Evolutionary conservation across 2,329 filamentous ascomycete genomes (phyloP).

Genomic region (Chrysoporthe cubensis): DNA sequence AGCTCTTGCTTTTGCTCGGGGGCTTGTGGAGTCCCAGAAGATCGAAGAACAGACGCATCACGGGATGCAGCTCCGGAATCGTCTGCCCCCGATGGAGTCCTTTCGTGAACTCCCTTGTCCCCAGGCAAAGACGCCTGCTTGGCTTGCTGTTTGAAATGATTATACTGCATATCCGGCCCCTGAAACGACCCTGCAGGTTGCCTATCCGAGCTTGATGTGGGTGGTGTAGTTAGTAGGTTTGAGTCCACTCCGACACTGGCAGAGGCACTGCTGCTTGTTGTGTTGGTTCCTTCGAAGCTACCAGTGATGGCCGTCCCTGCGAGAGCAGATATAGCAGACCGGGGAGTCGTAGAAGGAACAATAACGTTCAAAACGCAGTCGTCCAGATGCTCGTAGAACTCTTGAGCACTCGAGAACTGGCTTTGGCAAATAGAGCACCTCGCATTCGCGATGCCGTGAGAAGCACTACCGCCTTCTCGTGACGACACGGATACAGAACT

Average conservation of each 20-base stretch:
- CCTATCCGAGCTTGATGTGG: constrained; percentile 35
- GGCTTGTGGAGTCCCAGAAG: constrained; percentile 10
- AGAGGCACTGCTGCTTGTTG: constrained; percentile 4
- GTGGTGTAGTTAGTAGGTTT: constrained; percentile 32
- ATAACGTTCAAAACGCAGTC: constrained; percentile 65
- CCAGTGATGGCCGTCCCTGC: constrained; percentile 20
- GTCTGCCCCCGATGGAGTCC: not conserved
- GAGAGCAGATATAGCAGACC: constrained; percentile 33
- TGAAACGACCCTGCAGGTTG: not conserved
- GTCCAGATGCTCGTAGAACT: constrained; percentile 95
- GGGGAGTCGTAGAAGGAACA: constrained; percentile 48
- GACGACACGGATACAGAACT: constrained; percentile 13
- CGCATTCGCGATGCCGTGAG: constrained; percentile 59
- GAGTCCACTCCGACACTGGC: constrained; percentile 34
- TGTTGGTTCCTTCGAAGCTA: constrained; percentile 5
- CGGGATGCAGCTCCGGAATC: not conserved
- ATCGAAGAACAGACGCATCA: not conserved
- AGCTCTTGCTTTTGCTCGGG: constrained; percentile 1
- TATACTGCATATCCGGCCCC: not conserved
- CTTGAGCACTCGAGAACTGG: constrained; percentile 81
- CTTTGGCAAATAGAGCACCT: constrained; percentile 90
- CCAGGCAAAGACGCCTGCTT: not conserved
- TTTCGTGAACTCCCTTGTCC: constrained; percentile 1
- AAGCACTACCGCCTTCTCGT: constrained; percentile 3
- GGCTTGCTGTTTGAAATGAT: constrained; percentile 2